Base-by-base conservation (phyloP, 2,329 filamentous ascomycete species). In the Cordyceps fumosorosea region DNA sequence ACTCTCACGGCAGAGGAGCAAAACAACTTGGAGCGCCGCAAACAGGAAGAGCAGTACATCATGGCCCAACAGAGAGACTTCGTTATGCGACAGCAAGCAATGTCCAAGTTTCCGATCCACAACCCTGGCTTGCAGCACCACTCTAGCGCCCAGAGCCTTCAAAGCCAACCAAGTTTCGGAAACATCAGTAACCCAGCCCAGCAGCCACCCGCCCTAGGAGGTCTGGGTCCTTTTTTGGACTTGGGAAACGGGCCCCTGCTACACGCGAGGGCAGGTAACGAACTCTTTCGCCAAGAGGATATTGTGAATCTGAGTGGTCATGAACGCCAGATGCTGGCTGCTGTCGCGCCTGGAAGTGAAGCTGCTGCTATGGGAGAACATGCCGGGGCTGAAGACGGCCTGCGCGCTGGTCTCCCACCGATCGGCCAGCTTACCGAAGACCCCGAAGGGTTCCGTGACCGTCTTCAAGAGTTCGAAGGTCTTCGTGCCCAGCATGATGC, bases 1-100 rank as follows among this genome's bases (percentile, higher is more conserved):
- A 99, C 96, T 0, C 80, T 99, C 67, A 99, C 96, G 10, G 95
- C 95, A 0, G 93, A 98, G 70, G 95, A 99, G 75, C 95, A 99
- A 73, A 99, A 99, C 76, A 96, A 96, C 45, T 80, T 99, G 1
- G 95, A 99, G 77, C 86, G 95, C 60, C 84, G 95, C 58, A 99
- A 99, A 79, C 95, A 99, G 74, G 95, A 99, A 75, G 96, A 99
- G 71, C 95, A 99, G 73, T 96, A 95, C 73, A 81, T 96, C 42
- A 96, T 98, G 86, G 95, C 96, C 52, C 89, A 95, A 48, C 95
- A 99, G 74, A 91, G 96, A 67, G 95, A 99, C 73, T 91, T 91
- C 67, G 84, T 97, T 61, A 89, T 92, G 65, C 90, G 92, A 66
- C 92, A 96, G 71, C 92, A 96, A 70, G 82, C 84, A 7, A 86